Percentiles rank a stretch among this genome's conserved stretches.
phyloP scores from a whole-genome alignment of 2,329 filamentous ascomycete species.

The Amphichorda felina region DNA sequence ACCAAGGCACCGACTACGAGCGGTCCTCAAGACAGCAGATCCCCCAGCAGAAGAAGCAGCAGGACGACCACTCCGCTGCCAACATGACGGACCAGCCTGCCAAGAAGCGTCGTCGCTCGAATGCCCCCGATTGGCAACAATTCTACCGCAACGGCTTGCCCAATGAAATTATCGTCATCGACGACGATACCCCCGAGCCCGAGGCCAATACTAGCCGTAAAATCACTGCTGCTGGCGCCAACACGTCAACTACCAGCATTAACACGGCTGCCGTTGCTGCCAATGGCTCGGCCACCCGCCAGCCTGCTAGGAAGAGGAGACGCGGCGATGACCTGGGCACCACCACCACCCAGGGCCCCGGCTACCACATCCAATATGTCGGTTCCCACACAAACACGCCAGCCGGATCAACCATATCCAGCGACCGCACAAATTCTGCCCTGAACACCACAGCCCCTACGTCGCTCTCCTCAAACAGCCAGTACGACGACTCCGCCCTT shows the following conservation, averaged over 20 bases:
- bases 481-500: conserved; percentile 53
- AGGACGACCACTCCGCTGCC: conserved; percentile 1
- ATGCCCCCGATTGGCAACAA: conserved; percentile 63
- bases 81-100: conserved; percentile 12
- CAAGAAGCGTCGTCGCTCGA: conserved; percentile 44
- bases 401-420: conserved; percentile 63
- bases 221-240: conserved; percentile 18
- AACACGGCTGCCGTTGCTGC: conserved; percentile 10
- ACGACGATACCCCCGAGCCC: conserved; percentile 58
- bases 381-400: conserved; percentile 61
- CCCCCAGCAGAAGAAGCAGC: conserved; percentile 1
- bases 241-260: neutral
- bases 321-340: conserved; percentile 40
- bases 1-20: conserved; percentile 6
- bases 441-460: conserved; percentile 83
- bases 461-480: conserved; percentile 52
- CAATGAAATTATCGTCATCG: conserved; percentile 77
- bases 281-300: conserved; percentile 13
- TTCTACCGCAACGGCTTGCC: conserved; percentile 79
- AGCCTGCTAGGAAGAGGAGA: conserved; percentile 60
- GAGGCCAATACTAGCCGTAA: conserved; percentile 30
- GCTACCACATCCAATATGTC: conserved; percentile 63
- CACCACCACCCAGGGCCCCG: conserved; percentile 39
- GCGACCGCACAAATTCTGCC: conserved; percentile 69
- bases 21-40: no score